phyloP scores from a whole-genome alignment of 2,329 filamentous ascomycete species.

The Magnaporthiopsis rhizophila region DNA sequence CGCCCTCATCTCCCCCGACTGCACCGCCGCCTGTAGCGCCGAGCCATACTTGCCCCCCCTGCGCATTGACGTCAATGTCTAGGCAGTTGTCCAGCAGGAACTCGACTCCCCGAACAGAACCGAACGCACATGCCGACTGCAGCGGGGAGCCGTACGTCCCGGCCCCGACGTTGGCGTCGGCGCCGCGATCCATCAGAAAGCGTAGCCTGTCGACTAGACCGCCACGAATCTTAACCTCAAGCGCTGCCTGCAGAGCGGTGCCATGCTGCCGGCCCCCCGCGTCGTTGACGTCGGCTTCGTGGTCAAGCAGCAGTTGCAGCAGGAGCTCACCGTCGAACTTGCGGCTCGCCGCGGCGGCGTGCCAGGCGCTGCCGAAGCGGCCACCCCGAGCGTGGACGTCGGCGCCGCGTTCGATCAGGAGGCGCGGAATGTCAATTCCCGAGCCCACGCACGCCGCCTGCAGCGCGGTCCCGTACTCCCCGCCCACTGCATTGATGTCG shows the following conservation, averaged over 20 bases:
- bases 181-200: neutral
- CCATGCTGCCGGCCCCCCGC: neutral
- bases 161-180: neutral
- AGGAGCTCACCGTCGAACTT: too few relatives aligned
- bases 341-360: neutral
- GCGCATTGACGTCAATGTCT: neutral
- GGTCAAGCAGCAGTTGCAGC: neutral
- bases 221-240: neutral
- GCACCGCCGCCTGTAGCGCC: neutral
- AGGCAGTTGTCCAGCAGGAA: neutral
- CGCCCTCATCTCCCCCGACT: neutral
- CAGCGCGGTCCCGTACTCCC: too few relatives aligned
- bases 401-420: too few relatives aligned
- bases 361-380: neutral
- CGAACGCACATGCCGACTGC: neutral
- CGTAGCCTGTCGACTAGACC: neutral
- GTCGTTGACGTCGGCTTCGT: neutral
- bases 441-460: too few relatives aligned
- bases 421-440: constrained; percentile 22
- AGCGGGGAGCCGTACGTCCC: neutral
- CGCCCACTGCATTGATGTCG: too few relatives aligned
- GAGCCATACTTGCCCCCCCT: neutral
- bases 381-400: neutral
- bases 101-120: neutral
- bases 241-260: neutral